Evolutionary conservation across 2,329 filamentous ascomycete genomes (phyloP), one percentile per base, ranked within the genome.

Genomic region (Sphaerulina populicola): DNA sequence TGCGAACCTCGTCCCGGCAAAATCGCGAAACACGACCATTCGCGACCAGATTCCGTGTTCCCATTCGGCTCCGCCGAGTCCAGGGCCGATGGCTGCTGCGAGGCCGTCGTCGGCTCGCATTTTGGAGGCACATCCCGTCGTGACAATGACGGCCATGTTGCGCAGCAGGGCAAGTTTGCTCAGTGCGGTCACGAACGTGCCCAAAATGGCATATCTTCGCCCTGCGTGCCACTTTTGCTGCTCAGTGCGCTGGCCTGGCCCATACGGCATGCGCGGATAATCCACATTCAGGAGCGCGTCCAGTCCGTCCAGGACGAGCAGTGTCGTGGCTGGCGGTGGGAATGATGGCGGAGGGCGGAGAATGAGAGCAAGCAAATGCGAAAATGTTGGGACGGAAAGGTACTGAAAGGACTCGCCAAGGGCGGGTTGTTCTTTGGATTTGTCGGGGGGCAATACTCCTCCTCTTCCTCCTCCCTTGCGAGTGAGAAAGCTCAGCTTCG

Each of bases 41-140:
- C 88, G 77, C 38, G 81, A 86, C 55, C 81, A 79, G 35, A 95
- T 73, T 30, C 82, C 84, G 57, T 80, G 81, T 54, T 95, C 89
- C 90, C 90, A 96, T 38, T 85, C 80, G 15, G 75, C 76, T 11
- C 85, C 82, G 51, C 84, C 84, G 56, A 96, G 76, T 37, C 87
- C 81, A 12, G 89, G 85, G 47, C 83, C 78, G 44, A 97, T 72
- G 9, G 83, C 78, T 11, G 89, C 85, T 57, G 78, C 82, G 2
- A 62, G 39, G 4, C 64, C 63, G 33, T 56, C 63, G 14, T 61
- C 63, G 3, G 75, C 74, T 55, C 85, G 82, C 70, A 94, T 83
- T 58, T 83, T 85, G n/a, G 88, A 94, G 38, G 83, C 85, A 53
- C 85, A 88, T 65, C 94, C 89, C 35, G 83, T 88, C 44, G 89